Evolutionary conservation across 148 eudicot genomes (phyloP).

Genomic region (Silene uniflora): DNA sequence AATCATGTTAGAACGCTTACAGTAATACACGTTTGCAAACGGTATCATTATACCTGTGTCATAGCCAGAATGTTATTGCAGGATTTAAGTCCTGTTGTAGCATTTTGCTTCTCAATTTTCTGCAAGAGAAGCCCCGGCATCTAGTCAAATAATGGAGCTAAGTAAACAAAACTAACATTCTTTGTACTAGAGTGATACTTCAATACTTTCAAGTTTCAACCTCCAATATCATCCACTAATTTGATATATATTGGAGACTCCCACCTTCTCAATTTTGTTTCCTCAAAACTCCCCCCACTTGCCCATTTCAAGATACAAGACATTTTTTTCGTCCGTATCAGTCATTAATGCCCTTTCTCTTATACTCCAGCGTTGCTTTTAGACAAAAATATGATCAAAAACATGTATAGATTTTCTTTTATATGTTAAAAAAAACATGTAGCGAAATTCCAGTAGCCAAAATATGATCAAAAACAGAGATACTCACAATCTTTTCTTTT

Average conservation of each 20-base stretch:
- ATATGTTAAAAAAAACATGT: neutral
- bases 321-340: too few relatives aligned
- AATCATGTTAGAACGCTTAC: neutral
- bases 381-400: too few relatives aligned
- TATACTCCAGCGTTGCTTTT: too few relatives aligned
- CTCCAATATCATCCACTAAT: neutral
- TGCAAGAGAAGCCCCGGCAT: slow-evolving; percentile 31
- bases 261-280: too few relatives aligned
- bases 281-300: too few relatives aligned
- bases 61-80: slow-evolving; percentile 91
- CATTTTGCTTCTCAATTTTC: slow-evolving; percentile 76
- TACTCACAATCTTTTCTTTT: slow-evolving; percentile 71
- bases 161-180: neutral
- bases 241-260: too few relatives aligned
- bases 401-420: too few relatives aligned
- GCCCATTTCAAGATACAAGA: too few relatives aligned
- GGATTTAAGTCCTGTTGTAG: slow-evolving; percentile 73
- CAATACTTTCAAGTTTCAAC: neutral
- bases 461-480: neutral
- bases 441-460: neutral
- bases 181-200: neutral
- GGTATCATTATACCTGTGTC: slow-evolving; percentile 56
- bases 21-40: neutral
- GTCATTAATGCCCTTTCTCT: too few relatives aligned
- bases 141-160: neutral